Conservation (phyloP, 164 flowering plant species). For the Umbilicus rupestris region DNA sequence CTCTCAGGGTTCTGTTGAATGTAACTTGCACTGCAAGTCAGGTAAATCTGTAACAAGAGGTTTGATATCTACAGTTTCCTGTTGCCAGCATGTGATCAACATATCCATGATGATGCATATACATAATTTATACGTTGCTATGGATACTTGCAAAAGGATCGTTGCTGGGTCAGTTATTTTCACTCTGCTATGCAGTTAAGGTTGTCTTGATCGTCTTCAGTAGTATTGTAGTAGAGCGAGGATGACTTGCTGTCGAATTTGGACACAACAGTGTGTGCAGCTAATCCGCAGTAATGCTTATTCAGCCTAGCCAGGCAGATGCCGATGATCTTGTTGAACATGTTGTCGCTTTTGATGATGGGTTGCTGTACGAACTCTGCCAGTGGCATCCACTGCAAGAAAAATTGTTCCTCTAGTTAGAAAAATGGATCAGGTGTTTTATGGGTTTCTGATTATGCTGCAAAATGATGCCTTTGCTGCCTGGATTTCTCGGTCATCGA, state of each 20-base stretch:
- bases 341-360: slow-evolving; percentile 40
- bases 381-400: slow-evolving; percentile 80
- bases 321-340: slow-evolving; percentile 69
- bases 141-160: neutral
- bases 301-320: slow-evolving; percentile 61
- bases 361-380: slow-evolving; percentile 68
- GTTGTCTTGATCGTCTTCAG: slow-evolving; percentile 18
- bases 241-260: slow-evolving; percentile 65
- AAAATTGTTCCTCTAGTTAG: neutral
- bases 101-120: neutral
- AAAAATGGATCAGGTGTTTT: neutral
- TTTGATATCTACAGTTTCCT: neutral
- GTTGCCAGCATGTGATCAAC: too few species aligned
- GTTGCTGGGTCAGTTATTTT: neutral
- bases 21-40: neutral
- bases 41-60: neutral
- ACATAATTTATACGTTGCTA: neutral
- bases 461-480: slow-evolving; percentile 58
- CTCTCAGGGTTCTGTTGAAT: too few species aligned
- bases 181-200: neutral
- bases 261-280: slow-evolving; percentile 46
- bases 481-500: slow-evolving; percentile 65
- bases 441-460: neutral
- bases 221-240: slow-evolving; percentile 55
- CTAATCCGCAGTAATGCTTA: slow-evolving; percentile 62